phyloP scores from a whole-genome alignment of 164 flowering plant genomes.

The Buxus sempervirens region DNA sequence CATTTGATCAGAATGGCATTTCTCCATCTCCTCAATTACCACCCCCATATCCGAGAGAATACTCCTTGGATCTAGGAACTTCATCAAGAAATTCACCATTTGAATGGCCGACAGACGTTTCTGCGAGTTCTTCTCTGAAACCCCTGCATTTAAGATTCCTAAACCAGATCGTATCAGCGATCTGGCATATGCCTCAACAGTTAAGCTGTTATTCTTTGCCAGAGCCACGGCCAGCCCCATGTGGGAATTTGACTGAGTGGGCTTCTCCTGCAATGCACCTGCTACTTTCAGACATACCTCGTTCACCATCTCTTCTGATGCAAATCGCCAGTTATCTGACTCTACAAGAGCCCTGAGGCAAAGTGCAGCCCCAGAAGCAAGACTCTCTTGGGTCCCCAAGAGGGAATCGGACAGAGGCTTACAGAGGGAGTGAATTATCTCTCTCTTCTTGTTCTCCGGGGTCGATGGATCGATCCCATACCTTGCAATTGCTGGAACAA shows the following conservation, averaged over 20 bases:
- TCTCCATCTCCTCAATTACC: slow-evolving; percentile 75
- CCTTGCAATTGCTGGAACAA: slow-evolving; percentile 85
- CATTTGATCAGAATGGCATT: slow-evolving; percentile 72
- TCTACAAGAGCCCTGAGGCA: slow-evolving; percentile 93
- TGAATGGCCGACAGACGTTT: slow-evolving; percentile 78
- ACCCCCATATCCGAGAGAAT: slow-evolving; percentile 60
- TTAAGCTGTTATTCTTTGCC: slow-evolving; percentile 63
- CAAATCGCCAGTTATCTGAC: slow-evolving; percentile 88
- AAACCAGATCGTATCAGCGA: slow-evolving; percentile 65
- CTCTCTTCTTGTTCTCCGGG: slow-evolving; percentile 62
- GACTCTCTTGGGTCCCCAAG: slow-evolving; percentile 62
- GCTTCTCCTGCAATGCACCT: slow-evolving; percentile 72
- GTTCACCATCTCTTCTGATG: slow-evolving; percentile 79
- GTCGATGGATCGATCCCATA: slow-evolving; percentile 78
- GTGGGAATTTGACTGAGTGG: slow-evolving; percentile 71
- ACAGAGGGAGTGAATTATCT: slow-evolving; percentile 67
- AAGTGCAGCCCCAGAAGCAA: slow-evolving; percentile 86
- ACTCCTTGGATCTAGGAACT: slow-evolving; percentile 71
- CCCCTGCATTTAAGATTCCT: slow-evolving; percentile 53
- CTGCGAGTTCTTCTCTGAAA: slow-evolving; percentile 65
- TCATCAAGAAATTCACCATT: slow-evolving; percentile 86
- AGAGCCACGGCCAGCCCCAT: slow-evolving; percentile 82
- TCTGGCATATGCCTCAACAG: slow-evolving; percentile 84
- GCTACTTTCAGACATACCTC: slow-evolving; percentile 79
- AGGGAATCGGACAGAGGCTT: slow-evolving; percentile 81